Evolutionary conservation across 2,329 filamentous ascomycete species (phyloP).

Genomic region (Arachnomyces sp.): DNA sequence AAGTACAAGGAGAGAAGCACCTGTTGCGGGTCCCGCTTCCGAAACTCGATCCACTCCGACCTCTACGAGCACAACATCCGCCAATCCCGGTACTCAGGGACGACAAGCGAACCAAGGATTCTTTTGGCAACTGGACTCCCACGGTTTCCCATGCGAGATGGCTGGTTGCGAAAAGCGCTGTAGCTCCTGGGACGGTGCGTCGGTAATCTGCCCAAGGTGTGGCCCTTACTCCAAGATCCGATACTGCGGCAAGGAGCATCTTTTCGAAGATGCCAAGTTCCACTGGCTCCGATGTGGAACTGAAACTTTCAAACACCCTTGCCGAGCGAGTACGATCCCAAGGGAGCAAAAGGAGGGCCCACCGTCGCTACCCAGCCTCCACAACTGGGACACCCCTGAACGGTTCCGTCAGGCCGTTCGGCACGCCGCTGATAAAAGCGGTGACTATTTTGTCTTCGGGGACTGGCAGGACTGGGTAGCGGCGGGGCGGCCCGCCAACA

Average conservation of each 20-base stretch:
- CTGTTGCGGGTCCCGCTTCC: conserved; percentile 6
- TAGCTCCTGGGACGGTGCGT: conserved; percentile 22
- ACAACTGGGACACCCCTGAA: conserved; percentile 26
- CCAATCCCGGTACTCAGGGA: no score
- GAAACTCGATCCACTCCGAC: conserved; percentile 4
- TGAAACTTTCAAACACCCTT: conserved; percentile 16
- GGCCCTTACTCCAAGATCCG: conserved; percentile 31
- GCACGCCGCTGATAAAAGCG: conserved; percentile 19
- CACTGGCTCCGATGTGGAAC: conserved; percentile 28
- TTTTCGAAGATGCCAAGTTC: conserved; percentile 25
- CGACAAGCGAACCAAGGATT: conserved; percentile 7
- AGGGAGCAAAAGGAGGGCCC: conserved; percentile 12
- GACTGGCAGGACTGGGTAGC: conserved; percentile 17
- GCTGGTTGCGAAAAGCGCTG: conserved; percentile 23
- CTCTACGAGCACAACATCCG: conserved; percentile 8
- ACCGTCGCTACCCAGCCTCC: conserved; percentile 21
- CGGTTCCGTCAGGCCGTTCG: conserved; percentile 29
- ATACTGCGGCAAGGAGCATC: conserved; percentile 32
- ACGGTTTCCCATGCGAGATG: conserved; percentile 38
- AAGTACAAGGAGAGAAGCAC: conserved; percentile 3
- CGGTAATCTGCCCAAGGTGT: conserved; percentile 33
- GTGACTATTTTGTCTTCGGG: conserved; percentile 31
- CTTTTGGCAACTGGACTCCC: conserved; percentile 41
- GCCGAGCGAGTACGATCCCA: conserved; percentile 16
- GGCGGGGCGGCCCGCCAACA: conserved; percentile 9